Conservation (phyloP, 164 flowering plant genomes). For the Chimonanthus salicifolius region DNA sequence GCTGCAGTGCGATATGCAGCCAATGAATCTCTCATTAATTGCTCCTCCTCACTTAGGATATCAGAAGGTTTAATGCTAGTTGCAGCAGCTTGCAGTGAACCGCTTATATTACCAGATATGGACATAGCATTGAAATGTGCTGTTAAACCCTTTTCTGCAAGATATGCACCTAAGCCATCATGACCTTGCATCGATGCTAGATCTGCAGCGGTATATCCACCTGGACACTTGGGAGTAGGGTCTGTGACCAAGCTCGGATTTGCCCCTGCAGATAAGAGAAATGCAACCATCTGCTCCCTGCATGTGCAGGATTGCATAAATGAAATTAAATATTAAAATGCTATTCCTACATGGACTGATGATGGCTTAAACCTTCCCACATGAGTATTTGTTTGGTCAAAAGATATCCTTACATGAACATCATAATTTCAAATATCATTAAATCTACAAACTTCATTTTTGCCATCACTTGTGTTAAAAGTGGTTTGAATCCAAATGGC, state of each 20-base stretch:
- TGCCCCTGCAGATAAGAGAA: constrained; percentile 45
- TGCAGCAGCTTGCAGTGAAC: constrained; percentile 29
- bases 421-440: too few relatives aligned
- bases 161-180: constrained; percentile 74
- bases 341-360: too few relatives aligned
- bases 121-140: constrained; percentile 38
- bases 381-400: too few relatives aligned
- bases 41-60: constrained; percentile 21
- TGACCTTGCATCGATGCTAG: constrained; percentile 66
- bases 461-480: too few relatives aligned
- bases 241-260: constrained; percentile 60
- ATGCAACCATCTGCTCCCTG: constrained; percentile 49
- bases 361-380: too few relatives aligned
- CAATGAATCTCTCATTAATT: constrained; percentile 39
- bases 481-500: too few relatives aligned
- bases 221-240: constrained; percentile 58
- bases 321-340: background rate
- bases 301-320: constrained; percentile 24
- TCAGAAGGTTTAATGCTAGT: constrained; percentile 20
- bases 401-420: too few relatives aligned
- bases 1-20: constrained; percentile 63
- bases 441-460: too few relatives aligned
- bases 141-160: constrained; percentile 59
- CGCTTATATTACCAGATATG: constrained; percentile 21
- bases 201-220: constrained; percentile 73